Evolutionary conservation across 208 protist genomes (phyloP).

Genomic region (Leishmania mexicana): DNA sequence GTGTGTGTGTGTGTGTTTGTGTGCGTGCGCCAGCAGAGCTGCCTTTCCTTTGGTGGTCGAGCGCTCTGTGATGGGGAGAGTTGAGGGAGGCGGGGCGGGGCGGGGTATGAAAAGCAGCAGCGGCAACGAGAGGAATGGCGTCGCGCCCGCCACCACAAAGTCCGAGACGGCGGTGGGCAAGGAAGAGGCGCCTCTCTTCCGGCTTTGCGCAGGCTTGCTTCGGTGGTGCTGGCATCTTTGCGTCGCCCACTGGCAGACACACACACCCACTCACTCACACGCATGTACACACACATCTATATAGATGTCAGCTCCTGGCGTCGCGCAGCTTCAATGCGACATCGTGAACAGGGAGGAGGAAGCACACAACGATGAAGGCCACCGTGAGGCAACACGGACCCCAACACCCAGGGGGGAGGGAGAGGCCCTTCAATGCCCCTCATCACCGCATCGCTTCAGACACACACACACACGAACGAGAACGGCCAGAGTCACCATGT

Average conservation of each 20-base stretch:
- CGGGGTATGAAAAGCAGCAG: not conserved
- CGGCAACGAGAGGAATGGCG: not conserved
- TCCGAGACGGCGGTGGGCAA: not conserved
- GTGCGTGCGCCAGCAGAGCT: not conserved
- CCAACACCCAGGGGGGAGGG: not conserved
- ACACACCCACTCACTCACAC: not conserved
- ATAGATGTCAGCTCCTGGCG: not conserved
- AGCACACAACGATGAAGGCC: not conserved
- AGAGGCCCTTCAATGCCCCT: not conserved
- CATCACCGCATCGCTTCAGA: not conserved
- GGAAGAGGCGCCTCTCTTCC: not conserved
- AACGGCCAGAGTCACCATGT: not conserved
- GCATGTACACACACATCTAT: not conserved
- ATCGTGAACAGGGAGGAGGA: not conserved
- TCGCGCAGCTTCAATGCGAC: not conserved
- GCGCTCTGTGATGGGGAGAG: not conserved
- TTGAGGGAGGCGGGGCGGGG: not conserved
- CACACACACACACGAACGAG: not conserved
- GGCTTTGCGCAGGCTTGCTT: not conserved
- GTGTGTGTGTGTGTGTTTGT: not conserved
- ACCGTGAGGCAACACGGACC: not conserved
- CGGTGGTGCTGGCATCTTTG: not conserved
- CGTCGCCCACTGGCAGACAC: not conserved
- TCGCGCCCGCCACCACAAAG: constrained; percentile 3
- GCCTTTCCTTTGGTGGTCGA: not conserved